phyloP scores from a whole-genome alignment of 1,284 basidiomycete genomes.

The Malassezia slooffiae region DNA sequence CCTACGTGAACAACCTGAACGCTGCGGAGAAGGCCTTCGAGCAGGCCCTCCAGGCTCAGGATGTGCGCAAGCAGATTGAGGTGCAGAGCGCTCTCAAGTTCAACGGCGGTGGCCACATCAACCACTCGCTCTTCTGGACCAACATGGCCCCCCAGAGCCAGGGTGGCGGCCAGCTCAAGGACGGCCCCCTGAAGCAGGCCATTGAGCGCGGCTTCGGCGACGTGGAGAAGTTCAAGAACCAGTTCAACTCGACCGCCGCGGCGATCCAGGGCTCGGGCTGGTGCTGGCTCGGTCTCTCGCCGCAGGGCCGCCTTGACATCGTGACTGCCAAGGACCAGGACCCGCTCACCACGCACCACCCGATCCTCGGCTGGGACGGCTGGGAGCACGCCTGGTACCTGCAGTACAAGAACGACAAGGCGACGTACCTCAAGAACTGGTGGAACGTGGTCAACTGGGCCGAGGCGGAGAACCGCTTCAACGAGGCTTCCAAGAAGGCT shows the following conservation, averaged over 20 bases:
- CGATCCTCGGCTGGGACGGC: conserved; percentile 90
- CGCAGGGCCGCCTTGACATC: conserved; percentile 59
- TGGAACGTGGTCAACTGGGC: conserved; percentile 18
- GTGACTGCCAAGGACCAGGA: conserved; percentile 91
- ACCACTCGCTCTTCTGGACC: conserved; percentile 94
- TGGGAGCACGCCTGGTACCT: conserved; percentile 66
- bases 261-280: conserved; percentile 94
- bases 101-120: conserved; percentile 66
- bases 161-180: conserved; percentile 55
- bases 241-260: conserved; percentile 76
- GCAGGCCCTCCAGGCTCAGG: conserved; percentile 54
- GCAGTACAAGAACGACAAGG: conserved; percentile 38
- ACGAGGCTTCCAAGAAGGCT: conserved; percentile 14
- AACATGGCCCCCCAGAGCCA: conserved; percentile 53
- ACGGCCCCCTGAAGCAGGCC: conserved; percentile 63
- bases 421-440: conserved; percentile 17
- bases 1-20: conserved; percentile 43
- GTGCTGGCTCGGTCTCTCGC: conserved; percentile 66
- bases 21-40: conserved; percentile 75
- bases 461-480: conserved; percentile 15
- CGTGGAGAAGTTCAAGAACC: conserved; percentile 63
- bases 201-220: conserved; percentile 76
- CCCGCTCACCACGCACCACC: conserved; percentile 71
- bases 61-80: conserved; percentile 68
- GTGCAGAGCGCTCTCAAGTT: conserved; percentile 78